Conservation (phyloP, 2,329 filamentous ascomycete genomes). For the Ophiostoma tasmaniense region DNA sequence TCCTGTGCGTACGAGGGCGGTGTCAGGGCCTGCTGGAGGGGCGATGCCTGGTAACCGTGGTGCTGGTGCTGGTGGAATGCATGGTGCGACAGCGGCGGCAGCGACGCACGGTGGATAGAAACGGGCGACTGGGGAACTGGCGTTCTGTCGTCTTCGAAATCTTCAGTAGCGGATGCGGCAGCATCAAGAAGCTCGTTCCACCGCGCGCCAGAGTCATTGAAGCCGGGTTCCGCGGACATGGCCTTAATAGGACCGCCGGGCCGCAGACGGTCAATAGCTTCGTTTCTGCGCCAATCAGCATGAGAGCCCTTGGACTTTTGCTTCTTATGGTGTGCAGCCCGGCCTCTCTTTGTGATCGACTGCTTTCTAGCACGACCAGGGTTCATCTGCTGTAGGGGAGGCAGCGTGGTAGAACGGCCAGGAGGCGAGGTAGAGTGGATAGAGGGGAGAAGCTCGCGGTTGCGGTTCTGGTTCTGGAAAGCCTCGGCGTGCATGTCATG, state of each 20-base stretch:
- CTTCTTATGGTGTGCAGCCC: constrained; percentile 71
- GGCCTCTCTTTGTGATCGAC: constrained; percentile 71
- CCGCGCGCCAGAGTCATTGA: constrained; percentile 71
- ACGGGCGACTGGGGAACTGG: constrained; percentile 62
- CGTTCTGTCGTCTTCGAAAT: constrained; percentile 81
- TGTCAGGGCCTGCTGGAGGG: constrained; percentile 81
- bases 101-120: constrained; percentile 52
- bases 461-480: constrained; percentile 52
- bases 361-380: constrained; percentile 71
- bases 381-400: constrained; percentile 69
- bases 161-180: constrained; percentile 82
- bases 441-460: constrained; percentile 71
- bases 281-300: constrained; percentile 54
- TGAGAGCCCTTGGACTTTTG: constrained; percentile 64
- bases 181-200: constrained; percentile 97
- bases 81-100: constrained; percentile 53
- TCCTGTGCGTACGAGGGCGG: constrained; percentile 65
- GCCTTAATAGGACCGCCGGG: constrained; percentile 66
- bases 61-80: constrained; percentile 26
- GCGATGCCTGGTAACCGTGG: constrained; percentile 71
- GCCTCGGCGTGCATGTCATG: constrained; percentile 65
- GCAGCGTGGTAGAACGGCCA: constrained; percentile 78
- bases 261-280: constrained; percentile 50
- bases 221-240: constrained; percentile 67
- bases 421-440: constrained; percentile 75